Percentiles rank a stretch among this genome's conserved stretches.
These are phyloP conservation scores for Diaporthe longicolla DNA, from an alignment of 2,329 filamentous ascomycete genomes.

Conservation along the genomic window DNA sequence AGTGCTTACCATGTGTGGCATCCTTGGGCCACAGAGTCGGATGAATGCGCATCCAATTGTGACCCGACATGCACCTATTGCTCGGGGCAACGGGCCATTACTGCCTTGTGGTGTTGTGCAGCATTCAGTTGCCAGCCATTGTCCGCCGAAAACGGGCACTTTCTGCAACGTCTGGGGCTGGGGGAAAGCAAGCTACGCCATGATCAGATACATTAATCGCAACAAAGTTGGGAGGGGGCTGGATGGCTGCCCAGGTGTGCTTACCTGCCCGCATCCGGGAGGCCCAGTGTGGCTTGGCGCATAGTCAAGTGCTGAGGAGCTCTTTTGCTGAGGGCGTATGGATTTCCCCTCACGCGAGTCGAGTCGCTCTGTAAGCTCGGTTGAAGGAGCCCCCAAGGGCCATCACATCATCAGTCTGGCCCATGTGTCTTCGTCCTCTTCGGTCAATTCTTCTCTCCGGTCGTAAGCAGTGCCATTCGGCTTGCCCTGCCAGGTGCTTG, in stretches of 20 bases:
- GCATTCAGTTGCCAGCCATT: neutral
- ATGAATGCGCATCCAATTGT: neutral
- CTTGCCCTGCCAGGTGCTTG: slow-evolving; percentile 32
- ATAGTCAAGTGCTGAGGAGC: slow-evolving; percentile 29
- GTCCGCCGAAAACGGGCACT: neutral
- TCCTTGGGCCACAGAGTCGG: neutral
- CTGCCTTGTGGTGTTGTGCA: neutral
- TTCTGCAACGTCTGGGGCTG: neutral
- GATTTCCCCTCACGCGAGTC: slow-evolving; percentile 11
- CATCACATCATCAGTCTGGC: slow-evolving; percentile 40
- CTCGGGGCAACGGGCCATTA: neutral
- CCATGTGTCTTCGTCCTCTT: slow-evolving; percentile 41
- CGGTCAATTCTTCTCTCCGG: slow-evolving; percentile 34
- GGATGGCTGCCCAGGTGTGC: slow-evolving; percentile 29
- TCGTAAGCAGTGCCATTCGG: slow-evolving; percentile 41
- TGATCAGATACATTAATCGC: neutral
- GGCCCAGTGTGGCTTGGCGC: slow-evolving; percentile 10
- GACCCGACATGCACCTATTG: neutral
- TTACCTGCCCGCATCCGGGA: slow-evolving; percentile 19
- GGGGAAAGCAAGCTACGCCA: slow-evolving; percentile 7
- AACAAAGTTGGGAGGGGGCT: neutral
- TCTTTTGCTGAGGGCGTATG: neutral
- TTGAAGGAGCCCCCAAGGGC: neutral
- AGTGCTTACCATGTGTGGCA: slow-evolving; percentile 18
- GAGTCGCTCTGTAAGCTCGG: slow-evolving; percentile 1